These are phyloP conservation scores for Suillus discolor DNA, from an alignment of 768 basidiomycete genomes.

Conservation along the genomic window DNA sequence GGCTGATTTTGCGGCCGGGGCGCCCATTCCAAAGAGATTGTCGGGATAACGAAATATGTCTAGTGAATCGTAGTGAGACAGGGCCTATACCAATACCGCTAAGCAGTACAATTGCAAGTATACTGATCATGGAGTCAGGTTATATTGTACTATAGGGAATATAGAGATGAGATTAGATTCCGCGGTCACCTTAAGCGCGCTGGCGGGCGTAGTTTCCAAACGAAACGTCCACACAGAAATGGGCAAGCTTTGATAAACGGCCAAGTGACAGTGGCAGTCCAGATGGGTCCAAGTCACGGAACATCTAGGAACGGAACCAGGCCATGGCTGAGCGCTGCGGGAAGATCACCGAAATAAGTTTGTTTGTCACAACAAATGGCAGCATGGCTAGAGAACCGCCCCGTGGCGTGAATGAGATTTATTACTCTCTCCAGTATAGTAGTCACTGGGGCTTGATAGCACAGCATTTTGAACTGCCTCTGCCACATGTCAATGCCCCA, in stretches of 20 bases:
- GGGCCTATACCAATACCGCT: not conserved
- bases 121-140: not conserved
- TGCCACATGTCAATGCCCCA: not conserved
- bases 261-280: slow-evolving; percentile 4
- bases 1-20: not conserved
- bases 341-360: not conserved
- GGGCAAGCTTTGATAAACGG: not conserved
- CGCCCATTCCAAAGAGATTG: not conserved
- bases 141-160: too few species aligned
- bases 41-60: not conserved
- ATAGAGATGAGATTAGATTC: not conserved
- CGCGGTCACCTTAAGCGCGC: not conserved
- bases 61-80: not conserved
- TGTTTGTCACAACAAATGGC: not conserved
- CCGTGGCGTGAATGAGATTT: not conserved
- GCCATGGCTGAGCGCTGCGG: slow-evolving; percentile 6
- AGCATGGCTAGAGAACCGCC: slow-evolving; percentile 1
- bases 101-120: not conserved
- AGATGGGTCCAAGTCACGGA: not conserved
- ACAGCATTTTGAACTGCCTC: slow-evolving; percentile 2
- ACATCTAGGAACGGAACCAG: slow-evolving; percentile 1
- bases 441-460: not conserved
- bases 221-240: not conserved
- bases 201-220: not conserved
- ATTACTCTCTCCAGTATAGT: not conserved